phyloP scores from a whole-genome alignment of 495 filamentous ascomycete species.

The Daldinia vernicosa region DNA sequence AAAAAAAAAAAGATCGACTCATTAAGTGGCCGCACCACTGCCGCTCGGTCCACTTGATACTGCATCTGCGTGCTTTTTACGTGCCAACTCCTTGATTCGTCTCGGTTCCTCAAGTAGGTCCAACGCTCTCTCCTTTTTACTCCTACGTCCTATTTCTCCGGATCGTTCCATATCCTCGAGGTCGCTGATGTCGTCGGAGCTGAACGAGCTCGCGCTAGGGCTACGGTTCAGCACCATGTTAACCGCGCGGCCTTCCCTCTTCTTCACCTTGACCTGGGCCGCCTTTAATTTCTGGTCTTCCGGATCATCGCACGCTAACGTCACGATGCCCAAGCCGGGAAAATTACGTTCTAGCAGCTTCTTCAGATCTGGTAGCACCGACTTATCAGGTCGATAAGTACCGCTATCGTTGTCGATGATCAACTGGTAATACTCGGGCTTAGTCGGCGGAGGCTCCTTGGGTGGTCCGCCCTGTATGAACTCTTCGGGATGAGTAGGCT shows the following conservation, averaged over 20 bases:
- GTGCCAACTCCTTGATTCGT: constrained; percentile 40
- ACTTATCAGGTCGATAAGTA: constrained; percentile 86
- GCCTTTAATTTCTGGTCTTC: constrained; percentile 65
- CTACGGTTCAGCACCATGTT: constrained; percentile 72
- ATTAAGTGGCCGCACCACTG: constrained; percentile 25
- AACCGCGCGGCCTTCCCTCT: constrained; percentile 66
- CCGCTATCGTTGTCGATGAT: constrained; percentile 95
- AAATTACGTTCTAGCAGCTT: constrained; percentile 75
- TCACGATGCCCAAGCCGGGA: constrained; percentile 74
- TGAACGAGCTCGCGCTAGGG: constrained; percentile 63
- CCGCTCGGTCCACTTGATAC: constrained; percentile 26
- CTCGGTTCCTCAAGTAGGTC: constrained; percentile 54
- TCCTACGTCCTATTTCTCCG: constrained; percentile 45
- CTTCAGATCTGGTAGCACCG: constrained; percentile 73
- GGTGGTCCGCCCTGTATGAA: constrained; percentile 50
- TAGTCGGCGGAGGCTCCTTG: constrained; percentile 53
- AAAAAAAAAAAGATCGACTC: background rate
- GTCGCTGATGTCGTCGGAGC: constrained; percentile 79
- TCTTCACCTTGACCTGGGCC: constrained; percentile 61
- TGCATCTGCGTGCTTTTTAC: constrained; percentile 10
- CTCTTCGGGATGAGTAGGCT: constrained; percentile 41
- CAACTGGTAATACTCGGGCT: constrained; percentile 80
- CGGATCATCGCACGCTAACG: constrained; percentile 76
- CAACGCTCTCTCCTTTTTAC: constrained; percentile 56
- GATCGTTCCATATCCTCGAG: constrained; percentile 63